A percentile compares a stretch with the other conserved stretches of the same genome.
These are phyloP conservation scores for Davidsoniella neocaledoniae DNA, from an alignment of 2,329 filamentous ascomycete genomes.

Conservation along the genomic window DNA sequence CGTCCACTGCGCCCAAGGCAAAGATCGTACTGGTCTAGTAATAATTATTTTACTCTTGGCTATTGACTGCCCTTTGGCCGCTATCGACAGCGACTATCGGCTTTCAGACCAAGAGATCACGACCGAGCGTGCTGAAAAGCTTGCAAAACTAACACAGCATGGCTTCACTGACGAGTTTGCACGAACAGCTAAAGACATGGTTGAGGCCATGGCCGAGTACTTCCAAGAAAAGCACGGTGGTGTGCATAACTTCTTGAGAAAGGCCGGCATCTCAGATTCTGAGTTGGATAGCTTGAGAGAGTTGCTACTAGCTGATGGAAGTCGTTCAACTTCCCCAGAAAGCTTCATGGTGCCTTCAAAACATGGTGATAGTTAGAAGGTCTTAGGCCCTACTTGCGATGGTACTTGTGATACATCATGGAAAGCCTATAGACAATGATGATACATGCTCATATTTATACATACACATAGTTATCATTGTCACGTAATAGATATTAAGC, in stretches of 20 bases:
- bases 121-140: slow-evolving; percentile 42
- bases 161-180: slow-evolving; percentile 62
- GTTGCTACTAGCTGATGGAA: slow-evolving; percentile 18
- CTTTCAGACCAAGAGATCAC: slow-evolving; percentile 44
- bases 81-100: slow-evolving; percentile 56
- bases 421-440: not conserved
- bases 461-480: not conserved
- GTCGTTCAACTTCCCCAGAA: too few relatives aligned
- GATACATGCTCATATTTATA: not conserved
- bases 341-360: too few relatives aligned
- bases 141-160: slow-evolving; percentile 52
- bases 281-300: slow-evolving; percentile 27
- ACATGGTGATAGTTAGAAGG: not conserved
- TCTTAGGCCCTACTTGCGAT: not conserved
- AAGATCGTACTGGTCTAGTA: slow-evolving; percentile 59
- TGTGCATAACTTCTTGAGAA: slow-evolving; percentile 45
- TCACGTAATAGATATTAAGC: too few relatives aligned
- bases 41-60: slow-evolving; percentile 52
- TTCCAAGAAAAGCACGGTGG: slow-evolving; percentile 48
- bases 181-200: slow-evolving; percentile 46
- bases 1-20: slow-evolving; percentile 78
- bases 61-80: slow-evolving; percentile 36
- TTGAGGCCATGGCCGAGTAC: slow-evolving; percentile 39
- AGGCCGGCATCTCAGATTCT: slow-evolving; percentile 37
- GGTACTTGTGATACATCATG: not conserved